A percentile compares a stretch with the other conserved stretches of the same genome.
Conservation (phyloP, 2,329 filamentous ascomycete species). For the Westerdykella aurantiaca region DNA sequence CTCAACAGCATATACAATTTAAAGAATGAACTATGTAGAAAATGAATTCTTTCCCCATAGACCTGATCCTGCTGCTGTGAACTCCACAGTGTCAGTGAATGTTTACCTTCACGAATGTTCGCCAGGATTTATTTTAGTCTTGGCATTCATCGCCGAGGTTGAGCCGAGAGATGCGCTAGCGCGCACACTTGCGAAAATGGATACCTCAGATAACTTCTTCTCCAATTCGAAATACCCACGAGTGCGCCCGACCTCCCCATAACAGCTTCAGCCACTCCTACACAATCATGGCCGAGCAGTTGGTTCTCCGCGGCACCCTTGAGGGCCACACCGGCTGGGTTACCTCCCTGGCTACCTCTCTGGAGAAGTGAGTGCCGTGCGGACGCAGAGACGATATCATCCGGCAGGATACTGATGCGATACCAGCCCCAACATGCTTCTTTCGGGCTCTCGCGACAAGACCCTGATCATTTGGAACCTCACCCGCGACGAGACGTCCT, state of each 20-base stretch:
- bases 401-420: slow-evolving; percentile 25
- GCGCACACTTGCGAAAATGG: too few relatives aligned
- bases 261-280: slow-evolving; percentile 32
- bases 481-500: slow-evolving; percentile 94
- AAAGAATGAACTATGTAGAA: too few relatives aligned
- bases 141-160: too few relatives aligned
- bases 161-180: too few relatives aligned
- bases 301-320: slow-evolving; percentile 94
- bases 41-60: too few relatives aligned
- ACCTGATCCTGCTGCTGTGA: too few relatives aligned
- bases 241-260: slow-evolving; percentile 27
- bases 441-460: slow-evolving; percentile 97
- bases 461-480: slow-evolving; percentile 99
- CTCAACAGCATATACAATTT: too few relatives aligned
- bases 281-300: slow-evolving; percentile 76
- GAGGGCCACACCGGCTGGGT: slow-evolving; percentile 99
- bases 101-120: too few relatives aligned
- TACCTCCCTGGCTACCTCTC: slow-evolving; percentile 94
- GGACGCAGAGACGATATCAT: background rate
- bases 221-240: slow-evolving; percentile 7
- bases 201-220: background rate
- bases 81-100: too few relatives aligned
- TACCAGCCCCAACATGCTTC: slow-evolving; percentile 93
- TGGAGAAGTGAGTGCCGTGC: slow-evolving; percentile 72
- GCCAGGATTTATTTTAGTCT: too few relatives aligned